Conservation (phyloP, 352 stramenopile species). For the Phytophthora pluvialis region DNA sequence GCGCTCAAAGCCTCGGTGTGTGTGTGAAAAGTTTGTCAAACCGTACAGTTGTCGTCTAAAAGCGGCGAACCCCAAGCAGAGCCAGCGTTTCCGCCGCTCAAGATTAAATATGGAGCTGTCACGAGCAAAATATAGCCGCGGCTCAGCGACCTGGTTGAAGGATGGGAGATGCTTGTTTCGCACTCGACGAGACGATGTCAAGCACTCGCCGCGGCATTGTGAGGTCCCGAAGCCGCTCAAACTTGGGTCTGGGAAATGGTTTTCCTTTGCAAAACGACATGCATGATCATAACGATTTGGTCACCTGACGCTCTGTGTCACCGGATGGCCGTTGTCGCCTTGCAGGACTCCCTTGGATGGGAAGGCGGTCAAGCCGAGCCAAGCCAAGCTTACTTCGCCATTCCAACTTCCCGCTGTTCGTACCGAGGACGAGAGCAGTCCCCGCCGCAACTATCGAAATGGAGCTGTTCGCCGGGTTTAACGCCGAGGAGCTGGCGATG, state of each 20-base stretch:
- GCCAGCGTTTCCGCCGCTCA: constrained; percentile 17
- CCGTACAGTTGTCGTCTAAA: constrained; percentile 27
- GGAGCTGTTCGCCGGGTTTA: constrained; percentile 48
- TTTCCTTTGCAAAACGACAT: constrained; percentile 14
- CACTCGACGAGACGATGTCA: constrained; percentile 31
- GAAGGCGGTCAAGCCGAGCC: not conserved
- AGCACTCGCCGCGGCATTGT: constrained; percentile 27
- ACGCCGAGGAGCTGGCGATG: constrained; percentile 47
- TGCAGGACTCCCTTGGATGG: constrained; percentile 31
- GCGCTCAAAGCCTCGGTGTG: not conserved
- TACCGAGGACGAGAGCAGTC: constrained; percentile 29
- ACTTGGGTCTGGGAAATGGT: constrained; percentile 19
- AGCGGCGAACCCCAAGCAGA: constrained; percentile 25
- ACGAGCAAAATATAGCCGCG: constrained; percentile 33
- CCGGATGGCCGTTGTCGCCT: constrained; percentile 29
- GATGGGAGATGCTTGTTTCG: constrained; percentile 30
- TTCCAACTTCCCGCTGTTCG: constrained; percentile 38
- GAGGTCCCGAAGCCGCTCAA: constrained; percentile 15
- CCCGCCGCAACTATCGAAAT: constrained; percentile 30
- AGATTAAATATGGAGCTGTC: constrained; percentile 26
- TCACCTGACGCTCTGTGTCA: constrained; percentile 24
- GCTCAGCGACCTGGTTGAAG: constrained; percentile 17
- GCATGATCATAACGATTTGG: constrained; percentile 32
- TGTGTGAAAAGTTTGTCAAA: constrained; percentile 12
- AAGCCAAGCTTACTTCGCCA: not conserved